Evolutionary conservation across 106 monocot genomes (phyloP), one percentile per base, ranked within the genome.

Genomic region (Phalaenopsis aphrodite): DNA sequence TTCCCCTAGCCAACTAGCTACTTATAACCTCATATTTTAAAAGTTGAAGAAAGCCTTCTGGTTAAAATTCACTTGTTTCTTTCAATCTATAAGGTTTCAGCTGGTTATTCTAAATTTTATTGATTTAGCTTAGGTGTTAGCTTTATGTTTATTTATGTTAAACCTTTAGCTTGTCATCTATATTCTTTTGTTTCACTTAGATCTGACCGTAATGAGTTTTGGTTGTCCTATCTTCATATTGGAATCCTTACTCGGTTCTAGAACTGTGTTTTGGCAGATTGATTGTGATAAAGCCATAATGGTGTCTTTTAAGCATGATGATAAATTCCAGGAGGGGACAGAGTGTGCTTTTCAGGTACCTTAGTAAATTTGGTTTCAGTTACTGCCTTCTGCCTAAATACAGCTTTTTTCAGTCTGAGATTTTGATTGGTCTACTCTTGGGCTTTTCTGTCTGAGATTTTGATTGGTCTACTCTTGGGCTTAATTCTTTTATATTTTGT

Each of bases 261-360:
- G 9, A 61, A n/a, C 61, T 75, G 79, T 56, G 9, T 69, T 75
- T 36, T 30, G 84, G 73, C 89, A 99, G 98, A 99, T 99, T 79
- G 98, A 99, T 58, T 93, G 93, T 55, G 98, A 99, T 83, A 99
- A 99, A 87, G 87, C 98, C 8, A 89, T 99, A 80, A 99, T 99
- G 98, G 98, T 95, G 45, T 94, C 98, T 43, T 99, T 99, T 81
- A 99, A 99, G 84, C 94, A 99, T 85, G 98, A 99, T 78, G 98
- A 99, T 76, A 99, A 99, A 77, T 99, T 99, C 71, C 94, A 93
- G 82, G 98, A 99, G 81, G 88, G 87, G 15, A 42, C 84, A 38
- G 98, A 99, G 85, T 99, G 98, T 78, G 92, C 85, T 66, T 95
- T 96, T 82, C 96, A 96, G 93, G 96, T 93, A 89, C 43, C n/a